Conservation (phyloP, 345 rosid species). For the Alliaria petiolata region DNA sequence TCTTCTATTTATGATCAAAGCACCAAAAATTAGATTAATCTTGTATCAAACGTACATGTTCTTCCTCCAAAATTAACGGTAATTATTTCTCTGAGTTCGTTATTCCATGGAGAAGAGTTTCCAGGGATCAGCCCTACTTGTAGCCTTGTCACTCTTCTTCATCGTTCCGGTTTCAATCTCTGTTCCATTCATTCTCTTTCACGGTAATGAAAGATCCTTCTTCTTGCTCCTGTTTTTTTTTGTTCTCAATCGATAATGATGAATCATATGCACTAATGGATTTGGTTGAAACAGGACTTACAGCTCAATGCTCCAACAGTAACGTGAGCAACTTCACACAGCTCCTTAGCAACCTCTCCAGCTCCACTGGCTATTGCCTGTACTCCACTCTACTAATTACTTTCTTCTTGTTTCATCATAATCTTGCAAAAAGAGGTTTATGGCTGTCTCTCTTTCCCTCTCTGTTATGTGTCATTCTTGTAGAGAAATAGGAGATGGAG, state of each 20-base stretch:
- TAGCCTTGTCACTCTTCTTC: constrained; percentile 33
- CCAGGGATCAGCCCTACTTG: not conserved
- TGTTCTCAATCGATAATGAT: not conserved
- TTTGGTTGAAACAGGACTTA: constrained; percentile 46
- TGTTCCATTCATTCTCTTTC: constrained; percentile 64
- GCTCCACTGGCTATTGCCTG: constrained; percentile 78
- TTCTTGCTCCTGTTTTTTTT: not conserved
- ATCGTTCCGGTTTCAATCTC: constrained; percentile 42
- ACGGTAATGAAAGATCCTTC: constrained; percentile 37
- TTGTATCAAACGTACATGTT: not conserved
- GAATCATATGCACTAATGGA: not conserved
- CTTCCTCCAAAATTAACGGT: not conserved
- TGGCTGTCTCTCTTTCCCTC: not conserved
- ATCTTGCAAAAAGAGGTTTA: not conserved
- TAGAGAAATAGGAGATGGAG: constrained; percentile 84
- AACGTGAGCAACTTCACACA: constrained; percentile 58
- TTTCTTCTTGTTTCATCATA: not conserved
- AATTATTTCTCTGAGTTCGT: not conserved
- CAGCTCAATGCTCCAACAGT: constrained; percentile 58
- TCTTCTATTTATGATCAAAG: not conserved
- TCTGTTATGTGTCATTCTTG: constrained; percentile 1
- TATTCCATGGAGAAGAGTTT: constrained; percentile 8
- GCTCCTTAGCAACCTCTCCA: constrained; percentile 47
- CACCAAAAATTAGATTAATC: not conserved
- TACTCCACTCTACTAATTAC: constrained; percentile 24